Evolutionary conservation across 73 alveolate genomes (phyloP).

Genomic region (Tetrahymena thermophila): DNA sequence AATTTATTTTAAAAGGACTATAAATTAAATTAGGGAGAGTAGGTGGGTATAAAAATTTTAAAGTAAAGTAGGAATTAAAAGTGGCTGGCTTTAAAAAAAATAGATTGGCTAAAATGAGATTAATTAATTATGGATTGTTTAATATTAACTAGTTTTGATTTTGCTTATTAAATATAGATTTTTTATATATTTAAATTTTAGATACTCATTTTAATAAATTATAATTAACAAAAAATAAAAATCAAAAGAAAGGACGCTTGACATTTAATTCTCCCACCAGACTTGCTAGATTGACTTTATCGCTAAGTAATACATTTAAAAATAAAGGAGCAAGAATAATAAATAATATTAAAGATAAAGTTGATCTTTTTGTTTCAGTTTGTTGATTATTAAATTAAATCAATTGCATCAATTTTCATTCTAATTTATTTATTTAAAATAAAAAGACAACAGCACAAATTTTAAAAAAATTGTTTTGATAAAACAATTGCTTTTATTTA

Average conservation of each 20-base stretch:
- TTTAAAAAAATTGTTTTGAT: not conserved
- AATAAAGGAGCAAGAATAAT: not conserved
- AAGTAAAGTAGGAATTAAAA: not conserved
- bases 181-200: not conserved
- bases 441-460: not conserved
- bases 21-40: not conserved
- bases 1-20: not conserved
- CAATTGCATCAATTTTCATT: not conserved
- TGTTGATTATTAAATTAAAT: not conserved
- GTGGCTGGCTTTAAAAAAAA: not conserved
- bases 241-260: not conserved
- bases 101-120: not conserved
- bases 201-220: not conserved
- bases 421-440: not conserved
- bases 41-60: not conserved
- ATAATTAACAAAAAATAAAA: not conserved
- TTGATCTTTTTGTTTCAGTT: not conserved
- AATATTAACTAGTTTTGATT: not conserved
- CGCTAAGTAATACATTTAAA: not conserved
- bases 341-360: not conserved
- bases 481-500: not conserved
- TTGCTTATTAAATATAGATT: not conserved
- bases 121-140: not conserved
- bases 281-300: not conserved
- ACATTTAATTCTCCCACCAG: not conserved